These are phyloP conservation scores for Monoraphidium neglectum DNA, from an alignment of 139 green algal species.

Conservation along the genomic window DNA sequence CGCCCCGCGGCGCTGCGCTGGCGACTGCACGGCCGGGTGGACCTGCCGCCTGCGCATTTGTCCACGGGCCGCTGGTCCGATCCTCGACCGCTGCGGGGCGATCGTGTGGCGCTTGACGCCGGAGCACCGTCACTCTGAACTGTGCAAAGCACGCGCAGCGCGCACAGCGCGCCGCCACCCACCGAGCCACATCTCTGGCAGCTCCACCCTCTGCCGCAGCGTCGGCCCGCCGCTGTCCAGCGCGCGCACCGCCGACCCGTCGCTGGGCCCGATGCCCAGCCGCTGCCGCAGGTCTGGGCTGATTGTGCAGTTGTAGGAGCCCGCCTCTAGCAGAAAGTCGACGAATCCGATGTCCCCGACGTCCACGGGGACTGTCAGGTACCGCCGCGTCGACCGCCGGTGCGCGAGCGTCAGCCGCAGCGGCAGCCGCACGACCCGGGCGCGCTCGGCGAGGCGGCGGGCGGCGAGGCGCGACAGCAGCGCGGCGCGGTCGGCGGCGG, in stretches of 20 bases:
- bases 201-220: not conserved
- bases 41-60: no score
- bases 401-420: slow-evolving; percentile 16
- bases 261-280: slow-evolving; percentile 20
- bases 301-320: not conserved
- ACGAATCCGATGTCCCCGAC: slow-evolving; percentile 14
- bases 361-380: slow-evolving; percentile 30
- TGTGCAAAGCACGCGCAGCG: no score
- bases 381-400: slow-evolving; percentile 3
- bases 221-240: not conserved
- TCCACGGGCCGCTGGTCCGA: no score
- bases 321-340: slow-evolving; percentile 21
- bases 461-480: slow-evolving; percentile 10
- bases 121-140: no score
- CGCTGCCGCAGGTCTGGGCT: slow-evolving; percentile 1
- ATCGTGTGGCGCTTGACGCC: no score
- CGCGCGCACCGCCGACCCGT: slow-evolving; percentile 14
- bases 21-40: no score
- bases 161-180: no score
- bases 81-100: no score
- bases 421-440: slow-evolving; percentile 24
- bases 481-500: not conserved
- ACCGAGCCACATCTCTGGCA: slow-evolving; percentile 1
- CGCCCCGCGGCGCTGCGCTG: no score
- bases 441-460: slow-evolving; percentile 6